Evolutionary conservation across 805 yeast genomes (phyloP).

Genomic region (Myxozyma sirexii): DNA sequence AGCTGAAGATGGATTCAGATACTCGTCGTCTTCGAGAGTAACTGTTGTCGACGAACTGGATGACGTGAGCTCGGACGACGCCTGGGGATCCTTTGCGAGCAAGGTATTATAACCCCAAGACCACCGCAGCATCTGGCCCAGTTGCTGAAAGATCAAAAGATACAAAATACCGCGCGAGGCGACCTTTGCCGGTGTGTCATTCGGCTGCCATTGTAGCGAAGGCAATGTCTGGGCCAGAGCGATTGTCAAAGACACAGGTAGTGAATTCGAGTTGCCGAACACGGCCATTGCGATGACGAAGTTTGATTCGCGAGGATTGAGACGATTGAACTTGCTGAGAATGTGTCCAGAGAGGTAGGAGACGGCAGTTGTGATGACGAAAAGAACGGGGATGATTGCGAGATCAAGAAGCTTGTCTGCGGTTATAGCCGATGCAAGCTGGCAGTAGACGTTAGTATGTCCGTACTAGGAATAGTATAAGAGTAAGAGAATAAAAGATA

Average conservation of each 20-base stretch:
- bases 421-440: slow-evolving; percentile 63
- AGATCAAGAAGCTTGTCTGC: slow-evolving; percentile 77
- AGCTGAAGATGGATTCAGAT: neutral
- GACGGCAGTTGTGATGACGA: slow-evolving; percentile 76
- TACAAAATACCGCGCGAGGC: slow-evolving; percentile 66
- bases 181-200: slow-evolving; percentile 57
- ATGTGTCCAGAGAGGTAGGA: slow-evolving; percentile 65
- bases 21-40: neutral
- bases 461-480: no score
- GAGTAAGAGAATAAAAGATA: slow-evolving; percentile 35
- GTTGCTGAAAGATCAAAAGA: slow-evolving; percentile 63
- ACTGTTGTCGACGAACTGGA: neutral
- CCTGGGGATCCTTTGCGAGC: slow-evolving; percentile 42
- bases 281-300: slow-evolving; percentile 97
- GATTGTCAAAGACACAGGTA: slow-evolving; percentile 86
- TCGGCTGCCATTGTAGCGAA: slow-evolving; percentile 57
- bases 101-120: slow-evolving; percentile 71
- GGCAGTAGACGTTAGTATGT: neutral
- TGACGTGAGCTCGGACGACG: neutral
- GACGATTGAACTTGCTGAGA: slow-evolving; percentile 54
- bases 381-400: slow-evolving; percentile 80
- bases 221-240: slow-evolving; percentile 67
- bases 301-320: slow-evolving; percentile 78
- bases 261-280: slow-evolving; percentile 91
- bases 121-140: slow-evolving; percentile 69